Conservation (phyloP, 805 yeast genomes). For the Kodamaea leandrae region DNA sequence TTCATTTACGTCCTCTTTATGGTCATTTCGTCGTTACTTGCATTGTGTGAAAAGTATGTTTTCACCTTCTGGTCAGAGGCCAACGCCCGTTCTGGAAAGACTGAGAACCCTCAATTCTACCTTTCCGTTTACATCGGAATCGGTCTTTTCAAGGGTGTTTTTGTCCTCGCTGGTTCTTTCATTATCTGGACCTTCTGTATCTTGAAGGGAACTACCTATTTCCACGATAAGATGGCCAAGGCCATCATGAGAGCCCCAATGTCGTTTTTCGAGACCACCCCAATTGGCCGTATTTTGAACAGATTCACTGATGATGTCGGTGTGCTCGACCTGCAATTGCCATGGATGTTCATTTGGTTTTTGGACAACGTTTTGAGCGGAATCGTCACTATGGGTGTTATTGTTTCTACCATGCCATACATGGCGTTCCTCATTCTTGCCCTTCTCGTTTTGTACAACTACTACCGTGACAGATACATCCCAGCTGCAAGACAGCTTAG, state of each 20-base stretch:
- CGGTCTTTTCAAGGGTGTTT: conserved; percentile 51
- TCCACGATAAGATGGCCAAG: conserved; percentile 57
- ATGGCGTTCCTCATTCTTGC: conserved; percentile 47
- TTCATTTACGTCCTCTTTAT: conserved; percentile 40
- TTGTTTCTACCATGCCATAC: conserved; percentile 53
- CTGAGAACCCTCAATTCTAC: conserved; percentile 43
- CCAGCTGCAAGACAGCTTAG: conserved; percentile 75
- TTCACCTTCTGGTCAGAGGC: conserved; percentile 67
- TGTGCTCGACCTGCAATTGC: conserved; percentile 54
- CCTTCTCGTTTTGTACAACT: conserved; percentile 56
- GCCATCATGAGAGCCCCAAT: conserved; percentile 59
- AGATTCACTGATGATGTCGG: conserved; percentile 63
- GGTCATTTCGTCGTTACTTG: conserved; percentile 31
- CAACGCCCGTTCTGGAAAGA: conserved; percentile 40
- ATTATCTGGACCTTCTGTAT: conserved; percentile 53
- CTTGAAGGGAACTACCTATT: conserved; percentile 50
- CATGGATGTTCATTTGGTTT: conserved; percentile 51
- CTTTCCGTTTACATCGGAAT: conserved; percentile 54
- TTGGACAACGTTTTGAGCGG: conserved; percentile 45
- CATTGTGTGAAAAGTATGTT: conserved; percentile 56
- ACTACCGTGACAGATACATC: conserved; percentile 69
- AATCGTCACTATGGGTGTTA: conserved; percentile 48
- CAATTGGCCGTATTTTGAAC: conserved; percentile 63
- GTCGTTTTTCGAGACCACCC: conserved; percentile 68
- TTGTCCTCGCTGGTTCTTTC: conserved; percentile 45